Conservation (phyloP, 179 eudicot genomes). For the Actinidia arguta region DNA sequence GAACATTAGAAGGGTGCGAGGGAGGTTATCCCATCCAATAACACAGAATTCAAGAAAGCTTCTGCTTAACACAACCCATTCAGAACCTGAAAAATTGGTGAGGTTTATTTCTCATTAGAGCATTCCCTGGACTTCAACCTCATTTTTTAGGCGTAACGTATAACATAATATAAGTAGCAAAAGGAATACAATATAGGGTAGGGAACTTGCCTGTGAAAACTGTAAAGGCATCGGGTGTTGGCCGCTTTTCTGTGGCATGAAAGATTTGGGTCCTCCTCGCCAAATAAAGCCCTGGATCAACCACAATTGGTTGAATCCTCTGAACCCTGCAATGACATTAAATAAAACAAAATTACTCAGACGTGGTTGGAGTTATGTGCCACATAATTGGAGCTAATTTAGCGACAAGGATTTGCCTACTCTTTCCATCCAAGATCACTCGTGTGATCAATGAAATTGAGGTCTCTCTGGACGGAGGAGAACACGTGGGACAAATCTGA, state of each 20-base stretch:
- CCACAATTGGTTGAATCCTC: slow-evolving; percentile 80
- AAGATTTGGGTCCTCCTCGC: slow-evolving; percentile 84
- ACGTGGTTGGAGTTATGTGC: slow-evolving; percentile 3
- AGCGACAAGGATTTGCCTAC: slow-evolving; percentile 53
- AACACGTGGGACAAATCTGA: slow-evolving; percentile 85
- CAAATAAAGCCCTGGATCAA: slow-evolving; percentile 89
- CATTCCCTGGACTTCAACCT: background rate
- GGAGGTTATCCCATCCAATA: slow-evolving; percentile 96
- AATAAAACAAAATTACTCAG: slow-evolving; percentile 2
- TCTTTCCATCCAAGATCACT: slow-evolving; percentile 96
- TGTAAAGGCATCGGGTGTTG: slow-evolving; percentile 79
- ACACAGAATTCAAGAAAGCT: slow-evolving; percentile 75
- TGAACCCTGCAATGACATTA: slow-evolving; percentile 47
- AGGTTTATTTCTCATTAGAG: background rate
- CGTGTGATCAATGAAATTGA: slow-evolving; percentile 90
- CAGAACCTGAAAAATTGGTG: slow-evolving; percentile 68
- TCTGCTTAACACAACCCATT: slow-evolving; percentile 83
- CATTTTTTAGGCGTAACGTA: background rate
- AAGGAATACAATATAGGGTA: background rate
- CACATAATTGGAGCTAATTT: slow-evolving; percentile 5
- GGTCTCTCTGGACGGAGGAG: slow-evolving; percentile 72
- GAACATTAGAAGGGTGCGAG: slow-evolving; percentile 87
- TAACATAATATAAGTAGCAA: background rate
- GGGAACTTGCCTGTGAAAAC: slow-evolving; percentile 76
- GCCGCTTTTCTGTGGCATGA: slow-evolving; percentile 78